Evolutionary conservation across 2,329 filamentous ascomycete species (phyloP).

Genomic region (Pyrenophora graminea): DNA sequence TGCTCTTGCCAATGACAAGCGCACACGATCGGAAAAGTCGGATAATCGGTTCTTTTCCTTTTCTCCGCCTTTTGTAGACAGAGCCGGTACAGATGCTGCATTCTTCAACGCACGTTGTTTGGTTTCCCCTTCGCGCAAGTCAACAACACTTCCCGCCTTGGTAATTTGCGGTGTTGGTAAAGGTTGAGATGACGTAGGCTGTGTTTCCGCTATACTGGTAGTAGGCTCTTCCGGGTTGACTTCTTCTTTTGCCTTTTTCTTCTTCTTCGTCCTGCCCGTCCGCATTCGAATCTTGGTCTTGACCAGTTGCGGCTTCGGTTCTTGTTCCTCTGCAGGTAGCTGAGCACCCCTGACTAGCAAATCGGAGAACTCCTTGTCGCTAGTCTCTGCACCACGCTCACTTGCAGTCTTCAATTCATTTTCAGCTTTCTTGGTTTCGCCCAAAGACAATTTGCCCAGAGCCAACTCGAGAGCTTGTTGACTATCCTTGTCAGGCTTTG

Average conservation of each 20-base stretch:
- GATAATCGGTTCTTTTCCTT: constrained; percentile 25
- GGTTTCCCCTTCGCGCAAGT: constrained; percentile 28
- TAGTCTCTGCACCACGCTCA: constrained; percentile 14
- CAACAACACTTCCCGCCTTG: constrained; percentile 37
- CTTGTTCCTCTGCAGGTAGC: constrained; percentile 15
- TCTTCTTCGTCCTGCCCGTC: constrained; percentile 32
- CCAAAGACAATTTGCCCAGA: constrained; percentile 31
- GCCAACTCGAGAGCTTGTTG: constrained; percentile 29
- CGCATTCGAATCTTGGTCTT: constrained; percentile 46
- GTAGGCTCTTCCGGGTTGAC: constrained; percentile 19
- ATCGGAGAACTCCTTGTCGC: constrained; percentile 39
- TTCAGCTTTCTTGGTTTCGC: constrained; percentile 14
- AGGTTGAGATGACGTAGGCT: neutral
- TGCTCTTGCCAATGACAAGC: constrained; percentile 30
- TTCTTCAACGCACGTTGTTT: constrained; percentile 35
- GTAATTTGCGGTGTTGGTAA: constrained; percentile 20
- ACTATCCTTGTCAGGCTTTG: constrained; percentile 5
- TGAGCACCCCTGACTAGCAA: constrained; percentile 31
- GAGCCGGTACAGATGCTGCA: constrained; percentile 31
- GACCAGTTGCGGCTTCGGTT: constrained; percentile 31
- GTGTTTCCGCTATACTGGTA: neutral
- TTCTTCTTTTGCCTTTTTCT: constrained; percentile 24
- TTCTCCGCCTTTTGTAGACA: constrained; percentile 26
- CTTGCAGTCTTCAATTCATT: constrained; percentile 6
- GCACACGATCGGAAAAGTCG: constrained; percentile 31